These are phyloP conservation scores for Plicaturopsis crispa DNA, from an alignment of 768 basidiomycete species.

Conservation along the genomic window DNA sequence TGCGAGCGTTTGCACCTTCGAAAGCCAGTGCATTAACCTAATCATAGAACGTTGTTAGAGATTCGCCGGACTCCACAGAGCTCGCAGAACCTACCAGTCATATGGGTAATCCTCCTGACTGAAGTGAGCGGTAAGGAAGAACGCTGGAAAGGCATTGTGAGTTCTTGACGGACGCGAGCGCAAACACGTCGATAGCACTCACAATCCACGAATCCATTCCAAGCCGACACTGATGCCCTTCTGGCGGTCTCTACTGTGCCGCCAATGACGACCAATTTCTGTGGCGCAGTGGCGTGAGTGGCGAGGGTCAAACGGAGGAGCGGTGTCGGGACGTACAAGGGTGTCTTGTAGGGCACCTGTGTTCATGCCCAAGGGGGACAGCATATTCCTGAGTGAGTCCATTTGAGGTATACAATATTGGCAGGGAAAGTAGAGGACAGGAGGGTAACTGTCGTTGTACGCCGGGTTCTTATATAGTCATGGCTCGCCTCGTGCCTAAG, in stretches of 20 bases:
- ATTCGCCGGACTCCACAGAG: too few species aligned
- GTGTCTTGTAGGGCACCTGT: conserved; percentile 73
- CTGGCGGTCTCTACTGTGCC: conserved; percentile 85
- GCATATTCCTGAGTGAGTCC: conserved; percentile 63
- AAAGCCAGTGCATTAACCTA: conserved; percentile 87
- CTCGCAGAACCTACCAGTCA: conserved; percentile 50
- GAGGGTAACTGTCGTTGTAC: conserved; percentile 1
- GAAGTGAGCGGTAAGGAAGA: conserved; percentile 87
- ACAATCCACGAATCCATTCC: conserved; percentile 91
- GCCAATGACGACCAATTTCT: conserved; percentile 89
- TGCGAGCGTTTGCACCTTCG: conserved; percentile 47
- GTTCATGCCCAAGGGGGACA: conserved; percentile 60
- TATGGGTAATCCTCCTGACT: conserved; percentile 84
- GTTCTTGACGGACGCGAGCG: conserved; percentile 3
- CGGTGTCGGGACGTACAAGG: conserved; percentile 42
- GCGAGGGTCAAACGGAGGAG: neutral
- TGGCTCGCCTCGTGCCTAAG: conserved; percentile 8
- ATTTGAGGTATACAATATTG: conserved; percentile 26
- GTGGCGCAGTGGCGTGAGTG: conserved; percentile 7
- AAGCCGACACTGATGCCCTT: conserved; percentile 73
- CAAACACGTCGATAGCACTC: conserved; percentile 16
- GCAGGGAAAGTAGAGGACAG: conserved; percentile 1
- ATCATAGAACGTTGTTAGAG: too few species aligned
- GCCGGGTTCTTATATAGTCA: conserved; percentile 3
- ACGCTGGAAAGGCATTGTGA: conserved; percentile 36